phyloP scores from a whole-genome alignment of 345 rosid genomes.

The Eucalyptus fibrosa region DNA sequence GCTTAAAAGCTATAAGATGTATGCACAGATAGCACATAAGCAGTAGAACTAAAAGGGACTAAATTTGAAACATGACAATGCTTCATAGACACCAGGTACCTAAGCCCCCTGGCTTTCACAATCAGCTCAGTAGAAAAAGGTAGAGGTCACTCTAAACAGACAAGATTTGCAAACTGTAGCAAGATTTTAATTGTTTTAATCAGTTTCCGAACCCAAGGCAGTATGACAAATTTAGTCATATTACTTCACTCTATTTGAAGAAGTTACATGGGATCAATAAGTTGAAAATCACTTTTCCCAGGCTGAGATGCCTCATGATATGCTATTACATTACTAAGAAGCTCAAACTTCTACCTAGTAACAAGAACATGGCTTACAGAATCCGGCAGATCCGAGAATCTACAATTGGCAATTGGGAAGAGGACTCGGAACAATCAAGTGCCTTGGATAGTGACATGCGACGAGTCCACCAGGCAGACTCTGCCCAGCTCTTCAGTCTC shows the following conservation, averaged over 20 bases:
- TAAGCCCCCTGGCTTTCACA: not conserved
- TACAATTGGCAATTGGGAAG: conserved; percentile 28
- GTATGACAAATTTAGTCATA: not conserved
- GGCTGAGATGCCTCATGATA: not conserved
- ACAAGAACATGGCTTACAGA: not conserved
- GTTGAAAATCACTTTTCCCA: not conserved
- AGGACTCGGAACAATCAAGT: conserved; percentile 24
- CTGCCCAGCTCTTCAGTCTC: conserved; percentile 75
- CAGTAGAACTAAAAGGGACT: not conserved
- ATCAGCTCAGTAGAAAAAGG: not conserved
- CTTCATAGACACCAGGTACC: not conserved
- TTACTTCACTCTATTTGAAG: not conserved
- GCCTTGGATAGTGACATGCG: conserved; percentile 53
- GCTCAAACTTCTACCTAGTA: not conserved
- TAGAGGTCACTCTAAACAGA: not conserved
- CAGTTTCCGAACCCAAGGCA: not conserved
- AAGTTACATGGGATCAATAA: not conserved
- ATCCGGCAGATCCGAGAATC: conserved; percentile 51
- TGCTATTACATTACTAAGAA: not conserved
- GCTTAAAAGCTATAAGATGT: not conserved
- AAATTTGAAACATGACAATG: not conserved
- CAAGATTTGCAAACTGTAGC: not conserved
- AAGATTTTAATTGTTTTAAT: not conserved
- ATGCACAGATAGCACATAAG: not conserved
- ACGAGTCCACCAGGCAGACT: conserved; percentile 49